A percentile compares a stretch with the other conserved stretches of the same genome.
Conservation (phyloP, 345 rosid genomes). For the Cardamine occulta region DNA sequence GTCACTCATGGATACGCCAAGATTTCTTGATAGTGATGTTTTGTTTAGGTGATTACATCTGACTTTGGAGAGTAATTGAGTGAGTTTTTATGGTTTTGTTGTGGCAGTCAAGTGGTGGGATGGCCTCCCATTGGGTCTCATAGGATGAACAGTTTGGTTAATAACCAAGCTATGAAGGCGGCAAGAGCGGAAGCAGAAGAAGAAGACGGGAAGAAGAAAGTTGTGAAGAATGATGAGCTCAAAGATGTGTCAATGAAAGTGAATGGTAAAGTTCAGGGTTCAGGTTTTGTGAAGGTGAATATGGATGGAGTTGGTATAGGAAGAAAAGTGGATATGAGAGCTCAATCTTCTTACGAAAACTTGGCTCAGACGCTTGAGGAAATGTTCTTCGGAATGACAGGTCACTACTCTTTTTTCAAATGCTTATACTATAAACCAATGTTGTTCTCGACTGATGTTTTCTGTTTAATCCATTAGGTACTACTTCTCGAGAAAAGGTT, state of each 20-base stretch:
- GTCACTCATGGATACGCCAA: conserved; percentile 1
- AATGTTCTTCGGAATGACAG: conserved; percentile 65
- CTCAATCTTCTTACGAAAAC: conserved; percentile 69
- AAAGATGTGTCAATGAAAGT: conserved; percentile 54
- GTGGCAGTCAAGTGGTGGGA: conserved; percentile 83
- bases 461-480: conserved; percentile 34
- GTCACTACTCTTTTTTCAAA: conserved; percentile 1
- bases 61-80: neutral
- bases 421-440: neutral
- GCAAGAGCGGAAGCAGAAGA: conserved; percentile 55
- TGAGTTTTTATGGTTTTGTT: conserved; percentile 23
- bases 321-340: conserved; percentile 81
- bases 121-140: conserved; percentile 88
- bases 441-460: neutral
- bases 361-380: conserved; percentile 75
- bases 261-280: conserved; percentile 53
- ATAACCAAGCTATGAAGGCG: conserved; percentile 56
- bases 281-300: conserved; percentile 82
- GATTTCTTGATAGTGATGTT: conserved; percentile 10
- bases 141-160: conserved; percentile 77
- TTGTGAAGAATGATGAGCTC: conserved; percentile 47
- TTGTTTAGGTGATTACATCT: conserved; percentile 10
- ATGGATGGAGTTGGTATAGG: conserved; percentile 91
- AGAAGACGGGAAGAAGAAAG: conserved; percentile 19
- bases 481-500: conserved; percentile 16